These are phyloP conservation scores for Nannochloropsis granulata DNA, from an alignment of 108 stramenopile species.

Conservation along the genomic window DNA sequence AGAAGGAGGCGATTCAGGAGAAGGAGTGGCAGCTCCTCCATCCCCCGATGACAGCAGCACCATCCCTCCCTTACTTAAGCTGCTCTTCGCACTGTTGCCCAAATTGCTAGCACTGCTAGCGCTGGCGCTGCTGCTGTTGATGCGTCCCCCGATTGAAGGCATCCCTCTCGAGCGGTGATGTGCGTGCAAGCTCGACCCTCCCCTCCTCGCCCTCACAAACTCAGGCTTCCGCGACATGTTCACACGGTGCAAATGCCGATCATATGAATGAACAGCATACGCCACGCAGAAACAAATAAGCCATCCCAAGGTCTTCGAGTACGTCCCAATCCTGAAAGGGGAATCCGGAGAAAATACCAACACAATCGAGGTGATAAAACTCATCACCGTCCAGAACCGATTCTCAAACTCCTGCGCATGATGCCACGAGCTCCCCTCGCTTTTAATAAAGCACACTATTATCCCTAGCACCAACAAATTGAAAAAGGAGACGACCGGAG, in stretches of 20 bases:
- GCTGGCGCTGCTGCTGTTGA: background rate
- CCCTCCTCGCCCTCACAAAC: background rate
- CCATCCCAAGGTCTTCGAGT: constrained; percentile 3
- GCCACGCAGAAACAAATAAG: background rate
- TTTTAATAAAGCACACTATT: background rate
- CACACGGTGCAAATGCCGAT: background rate
- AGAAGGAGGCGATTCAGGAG: background rate
- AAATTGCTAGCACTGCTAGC: too few relatives aligned
- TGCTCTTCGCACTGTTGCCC: too few relatives aligned
- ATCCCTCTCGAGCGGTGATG: too few relatives aligned
- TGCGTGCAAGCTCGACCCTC: background rate
- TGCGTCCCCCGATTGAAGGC: too few relatives aligned
- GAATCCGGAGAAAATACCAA: constrained; percentile 12
- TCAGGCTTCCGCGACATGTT: background rate
- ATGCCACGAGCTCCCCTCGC: background rate
- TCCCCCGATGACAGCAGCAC: background rate
- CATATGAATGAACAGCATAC: constrained; percentile 15
- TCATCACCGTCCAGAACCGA: constrained; percentile 21
- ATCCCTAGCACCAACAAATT: background rate
- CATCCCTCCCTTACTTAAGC: too few relatives aligned
- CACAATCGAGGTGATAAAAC: constrained; percentile 5
- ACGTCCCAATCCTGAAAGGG: constrained; percentile 14
- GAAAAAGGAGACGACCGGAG: background rate
- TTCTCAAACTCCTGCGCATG: constrained; percentile 22
- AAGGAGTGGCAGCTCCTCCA: background rate